Evolutionary conservation across 768 basidiomycete species (phyloP).

Genomic region (Roridomyces roridus): DNA sequence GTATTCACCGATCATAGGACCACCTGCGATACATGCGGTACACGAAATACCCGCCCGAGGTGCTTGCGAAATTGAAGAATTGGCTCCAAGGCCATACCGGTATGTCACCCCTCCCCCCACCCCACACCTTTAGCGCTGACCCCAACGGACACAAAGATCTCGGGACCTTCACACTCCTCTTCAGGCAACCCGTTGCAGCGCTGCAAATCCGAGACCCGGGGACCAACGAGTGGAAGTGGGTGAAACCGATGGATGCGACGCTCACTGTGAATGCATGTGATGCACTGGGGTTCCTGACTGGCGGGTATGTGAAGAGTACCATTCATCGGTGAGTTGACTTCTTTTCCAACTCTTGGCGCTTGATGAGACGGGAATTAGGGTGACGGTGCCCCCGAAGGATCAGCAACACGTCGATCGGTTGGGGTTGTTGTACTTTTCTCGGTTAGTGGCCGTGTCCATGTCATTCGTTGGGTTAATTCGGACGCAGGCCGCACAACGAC

Average conservation of each 20-base stretch:
- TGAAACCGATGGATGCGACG: constrained; percentile 53
- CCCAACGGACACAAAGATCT: constrained; percentile 16
- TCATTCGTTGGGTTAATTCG: no score
- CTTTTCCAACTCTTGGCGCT: no score
- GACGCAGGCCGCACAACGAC: background rate
- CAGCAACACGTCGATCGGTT: constrained; percentile 57
- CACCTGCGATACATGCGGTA: background rate
- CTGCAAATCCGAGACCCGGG: constrained; percentile 41
- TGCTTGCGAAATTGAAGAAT: constrained; percentile 45
- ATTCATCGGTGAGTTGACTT: constrained; percentile 36
- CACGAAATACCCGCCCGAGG: constrained; percentile 44
- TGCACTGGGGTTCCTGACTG: constrained; percentile 53
- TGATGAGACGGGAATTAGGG: no score
- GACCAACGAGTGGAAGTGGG: constrained; percentile 62
- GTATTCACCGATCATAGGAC: background rate
- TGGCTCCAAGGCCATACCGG: constrained; percentile 56
- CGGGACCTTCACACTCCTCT: constrained; percentile 42
- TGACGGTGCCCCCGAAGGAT: constrained; percentile 55
- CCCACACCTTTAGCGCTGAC: background rate
- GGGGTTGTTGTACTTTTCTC: constrained; percentile 57
- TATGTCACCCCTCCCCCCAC: constrained; percentile 5
- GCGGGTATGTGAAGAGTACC: constrained; percentile 51
- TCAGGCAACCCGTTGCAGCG: constrained; percentile 41
- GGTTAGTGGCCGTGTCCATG: no score
- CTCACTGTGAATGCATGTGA: constrained; percentile 60